Conservation (phyloP, 176 grass and related monocot genomes). For the Elymus sibiricus region DNA sequence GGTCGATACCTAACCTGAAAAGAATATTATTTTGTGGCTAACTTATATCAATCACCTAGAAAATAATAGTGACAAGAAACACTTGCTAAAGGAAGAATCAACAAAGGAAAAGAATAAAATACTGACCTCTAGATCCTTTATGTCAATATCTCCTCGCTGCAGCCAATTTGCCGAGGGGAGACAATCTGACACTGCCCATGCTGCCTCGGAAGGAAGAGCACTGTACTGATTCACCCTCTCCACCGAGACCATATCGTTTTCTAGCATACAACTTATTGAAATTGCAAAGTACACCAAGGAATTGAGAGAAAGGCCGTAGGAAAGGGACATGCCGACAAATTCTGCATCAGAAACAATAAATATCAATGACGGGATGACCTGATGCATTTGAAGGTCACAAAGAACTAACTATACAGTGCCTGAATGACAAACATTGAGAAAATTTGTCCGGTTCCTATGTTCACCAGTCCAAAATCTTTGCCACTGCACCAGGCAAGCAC, state of each 20-base stretch:
- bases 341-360: conserved; percentile 46
- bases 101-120: not conserved
- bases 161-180: conserved; percentile 71
- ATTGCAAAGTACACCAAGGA: conserved; percentile 56
- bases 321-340: conserved; percentile 91
- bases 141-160: conserved; percentile 56
- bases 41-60: not conserved
- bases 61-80: not conserved
- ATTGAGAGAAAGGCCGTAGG: conserved; percentile 92
- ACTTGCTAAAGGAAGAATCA: not conserved
- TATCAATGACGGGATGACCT: not conserved
- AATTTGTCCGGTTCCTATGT: not conserved
- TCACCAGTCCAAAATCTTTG: not conserved
- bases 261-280: conserved; percentile 75
- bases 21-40: not conserved
- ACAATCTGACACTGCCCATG: conserved; percentile 65
- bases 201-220: conserved; percentile 74
- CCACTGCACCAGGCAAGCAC: not conserved
- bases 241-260: conserved; percentile 83
- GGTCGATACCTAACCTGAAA: conserved; percentile 78
- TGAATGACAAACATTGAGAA: not conserved
- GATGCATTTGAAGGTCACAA: not conserved
- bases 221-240: conserved; percentile 91
- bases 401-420: not conserved
- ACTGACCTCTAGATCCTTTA: conserved; percentile 75